phyloP scores from a whole-genome alignment of 2,329 filamentous ascomycete species.

The Penicillium concentricum region DNA sequence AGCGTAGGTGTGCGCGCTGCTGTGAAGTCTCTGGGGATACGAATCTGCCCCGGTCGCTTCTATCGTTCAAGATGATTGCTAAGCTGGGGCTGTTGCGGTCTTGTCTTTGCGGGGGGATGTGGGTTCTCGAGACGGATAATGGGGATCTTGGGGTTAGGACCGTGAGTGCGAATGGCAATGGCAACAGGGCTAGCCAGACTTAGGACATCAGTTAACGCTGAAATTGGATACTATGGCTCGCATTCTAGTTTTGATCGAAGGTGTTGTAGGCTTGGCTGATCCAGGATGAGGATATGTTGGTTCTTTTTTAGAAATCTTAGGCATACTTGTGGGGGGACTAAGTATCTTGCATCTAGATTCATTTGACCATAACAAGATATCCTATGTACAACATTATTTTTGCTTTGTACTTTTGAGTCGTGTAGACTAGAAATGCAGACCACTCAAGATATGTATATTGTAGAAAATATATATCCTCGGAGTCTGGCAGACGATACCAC shows the following conservation, averaged over 20 bases:
- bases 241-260: not conserved
- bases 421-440: not conserved
- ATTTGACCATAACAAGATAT: not conserved
- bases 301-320: not conserved
- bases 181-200: not conserved
- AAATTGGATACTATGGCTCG: not conserved
- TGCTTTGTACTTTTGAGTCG: not conserved
- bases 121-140: slow-evolving; percentile 34
- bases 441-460: not conserved
- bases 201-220: not conserved
- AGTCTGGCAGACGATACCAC: not conserved
- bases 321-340: not conserved
- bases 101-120: slow-evolving; percentile 45
- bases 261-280: not conserved
- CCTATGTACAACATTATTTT: not conserved
- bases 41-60: slow-evolving; percentile 35
- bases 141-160: not conserved
- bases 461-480: not conserved
- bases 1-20: slow-evolving; percentile 60
- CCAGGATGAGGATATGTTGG: not conserved
- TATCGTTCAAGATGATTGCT: slow-evolving; percentile 39
- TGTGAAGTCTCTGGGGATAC: slow-evolving; percentile 66
- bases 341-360: not conserved
- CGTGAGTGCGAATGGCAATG: not conserved
- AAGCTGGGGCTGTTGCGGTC: slow-evolving; percentile 38